phyloP scores from a whole-genome alignment of 164 flowering plant genomes.

The Piper betle region DNA sequence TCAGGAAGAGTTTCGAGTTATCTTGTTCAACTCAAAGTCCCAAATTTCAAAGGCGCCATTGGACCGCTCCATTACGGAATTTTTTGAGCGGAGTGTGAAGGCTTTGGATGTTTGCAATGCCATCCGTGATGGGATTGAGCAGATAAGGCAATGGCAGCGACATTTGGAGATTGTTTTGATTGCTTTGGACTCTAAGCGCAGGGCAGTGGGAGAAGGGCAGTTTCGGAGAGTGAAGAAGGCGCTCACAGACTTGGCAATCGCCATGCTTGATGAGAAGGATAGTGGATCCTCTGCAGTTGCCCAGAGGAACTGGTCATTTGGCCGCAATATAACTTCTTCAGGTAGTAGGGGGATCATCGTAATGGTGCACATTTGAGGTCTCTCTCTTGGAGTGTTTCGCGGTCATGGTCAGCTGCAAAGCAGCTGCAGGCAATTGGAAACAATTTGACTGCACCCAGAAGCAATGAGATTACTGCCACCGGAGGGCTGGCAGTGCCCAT shows the following conservation, averaged over 20 bases:
- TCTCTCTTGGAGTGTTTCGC: constrained; percentile 88
- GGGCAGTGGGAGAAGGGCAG: constrained; percentile 68
- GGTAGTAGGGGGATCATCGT: constrained; percentile 17
- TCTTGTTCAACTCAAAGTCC: constrained; percentile 24
- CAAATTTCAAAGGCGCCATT: constrained; percentile 28
- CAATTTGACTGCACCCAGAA: constrained; percentile 44
- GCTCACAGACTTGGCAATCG: constrained; percentile 53
- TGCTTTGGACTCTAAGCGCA: constrained; percentile 35
- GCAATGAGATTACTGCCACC: constrained; percentile 49
- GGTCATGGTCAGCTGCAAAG: constrained; percentile 60
- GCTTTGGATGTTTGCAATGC: constrained; percentile 89
- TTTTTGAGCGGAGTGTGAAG: constrained; percentile 65
- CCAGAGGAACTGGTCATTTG: constrained; percentile 71
- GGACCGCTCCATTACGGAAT: constrained; percentile 51
- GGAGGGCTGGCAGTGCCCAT: constrained; percentile 52
- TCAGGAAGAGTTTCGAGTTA: no score
- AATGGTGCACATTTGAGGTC: constrained; percentile 50
- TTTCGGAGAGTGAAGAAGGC: constrained; percentile 82
- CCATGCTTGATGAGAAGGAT: constrained; percentile 81
- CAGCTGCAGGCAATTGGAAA: constrained; percentile 79
- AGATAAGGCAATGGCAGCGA: constrained; percentile 74
- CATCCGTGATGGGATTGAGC: constrained; percentile 74
- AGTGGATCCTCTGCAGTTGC: constrained; percentile 21
- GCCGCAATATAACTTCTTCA: constrained; percentile 15
- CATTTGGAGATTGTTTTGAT: constrained; percentile 58